Conservation (phyloP, 176 grass and related monocot genomes). For the Elaeis guineensis region DNA sequence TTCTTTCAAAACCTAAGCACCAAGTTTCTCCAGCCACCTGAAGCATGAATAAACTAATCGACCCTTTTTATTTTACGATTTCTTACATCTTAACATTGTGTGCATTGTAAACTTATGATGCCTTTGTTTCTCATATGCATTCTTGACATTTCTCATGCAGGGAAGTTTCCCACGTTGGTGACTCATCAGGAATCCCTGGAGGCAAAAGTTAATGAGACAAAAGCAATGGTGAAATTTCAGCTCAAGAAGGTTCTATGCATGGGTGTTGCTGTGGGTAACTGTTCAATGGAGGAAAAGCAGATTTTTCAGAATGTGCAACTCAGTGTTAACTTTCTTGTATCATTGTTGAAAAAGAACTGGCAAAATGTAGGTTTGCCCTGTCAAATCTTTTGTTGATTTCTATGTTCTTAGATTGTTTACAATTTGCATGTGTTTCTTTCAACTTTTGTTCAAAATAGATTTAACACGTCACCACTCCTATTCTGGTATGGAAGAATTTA, state of each 20-base stretch:
- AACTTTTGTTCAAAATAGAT: no score
- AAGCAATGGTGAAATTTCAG: slow-evolving; percentile 9
- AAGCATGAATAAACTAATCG: no score
- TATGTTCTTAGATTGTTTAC: not conserved
- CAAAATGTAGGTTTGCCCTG: not conserved
- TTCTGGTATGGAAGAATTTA: no score
- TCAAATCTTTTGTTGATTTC: not conserved
- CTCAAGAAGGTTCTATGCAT: slow-evolving; percentile 5
- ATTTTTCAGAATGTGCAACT: slow-evolving; percentile 8
- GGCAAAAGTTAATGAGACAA: slow-evolving; percentile 5
- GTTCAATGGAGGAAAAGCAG: slow-evolving; percentile 3
- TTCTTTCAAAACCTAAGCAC: no score
- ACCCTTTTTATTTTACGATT: no score
- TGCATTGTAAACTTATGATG: no score
- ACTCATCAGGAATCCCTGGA: slow-evolving; percentile 1
- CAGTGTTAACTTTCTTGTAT: slow-evolving; percentile 2
- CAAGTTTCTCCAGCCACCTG: no score
- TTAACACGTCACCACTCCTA: no score
- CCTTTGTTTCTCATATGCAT: no score
- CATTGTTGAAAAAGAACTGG: slow-evolving; percentile 2
- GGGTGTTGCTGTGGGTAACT: not conserved
- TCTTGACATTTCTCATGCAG: no score
- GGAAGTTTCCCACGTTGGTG: no score
- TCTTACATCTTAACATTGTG: no score
- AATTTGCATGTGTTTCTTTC: not conserved